Conservation (phyloP, 305 asterid species). For the Fraxinus velutina region DNA sequence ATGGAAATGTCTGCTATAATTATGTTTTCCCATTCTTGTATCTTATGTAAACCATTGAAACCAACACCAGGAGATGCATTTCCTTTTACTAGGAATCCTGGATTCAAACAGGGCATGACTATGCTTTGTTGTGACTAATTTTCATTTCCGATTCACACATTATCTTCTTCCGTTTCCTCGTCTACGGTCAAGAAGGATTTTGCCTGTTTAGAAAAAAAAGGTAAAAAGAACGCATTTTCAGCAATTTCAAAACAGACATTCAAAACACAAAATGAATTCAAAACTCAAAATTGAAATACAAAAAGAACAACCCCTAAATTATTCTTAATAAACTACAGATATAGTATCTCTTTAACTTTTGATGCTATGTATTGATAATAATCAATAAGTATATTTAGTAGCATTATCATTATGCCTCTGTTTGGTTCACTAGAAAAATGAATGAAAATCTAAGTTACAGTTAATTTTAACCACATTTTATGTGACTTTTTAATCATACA, state of each 20-base stretch:
- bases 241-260: too few relatives aligned
- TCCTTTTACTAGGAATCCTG: background rate
- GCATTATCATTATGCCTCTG: background rate
- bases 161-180: slow-evolving; percentile 7
- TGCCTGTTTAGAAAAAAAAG: background rate
- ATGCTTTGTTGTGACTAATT: background rate
- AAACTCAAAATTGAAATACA: too few relatives aligned
- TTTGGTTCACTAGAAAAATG: background rate
- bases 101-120: background rate
- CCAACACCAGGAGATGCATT: background rate
- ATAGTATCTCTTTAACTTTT: too few relatives aligned
- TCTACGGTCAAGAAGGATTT: background rate
- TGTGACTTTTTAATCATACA: too few relatives aligned
- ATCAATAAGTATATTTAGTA: too few relatives aligned
- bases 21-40: background rate
- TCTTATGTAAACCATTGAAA: slow-evolving; percentile 9
- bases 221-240: too few relatives aligned
- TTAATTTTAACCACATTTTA: background rate
- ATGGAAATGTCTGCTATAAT: background rate
- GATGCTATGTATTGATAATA: too few relatives aligned
- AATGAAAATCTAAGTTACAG: too few relatives aligned
- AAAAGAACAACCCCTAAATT: too few relatives aligned
- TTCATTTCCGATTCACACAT: background rate
- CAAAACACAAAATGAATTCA: too few relatives aligned
- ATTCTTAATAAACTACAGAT: too few relatives aligned